A percentile compares a stretch with the other conserved stretches of the same genome.
These are phyloP conservation scores for Arthrobotrys conoides DNA, from an alignment of 2,329 filamentous ascomycete species.

Conservation along the genomic window DNA sequence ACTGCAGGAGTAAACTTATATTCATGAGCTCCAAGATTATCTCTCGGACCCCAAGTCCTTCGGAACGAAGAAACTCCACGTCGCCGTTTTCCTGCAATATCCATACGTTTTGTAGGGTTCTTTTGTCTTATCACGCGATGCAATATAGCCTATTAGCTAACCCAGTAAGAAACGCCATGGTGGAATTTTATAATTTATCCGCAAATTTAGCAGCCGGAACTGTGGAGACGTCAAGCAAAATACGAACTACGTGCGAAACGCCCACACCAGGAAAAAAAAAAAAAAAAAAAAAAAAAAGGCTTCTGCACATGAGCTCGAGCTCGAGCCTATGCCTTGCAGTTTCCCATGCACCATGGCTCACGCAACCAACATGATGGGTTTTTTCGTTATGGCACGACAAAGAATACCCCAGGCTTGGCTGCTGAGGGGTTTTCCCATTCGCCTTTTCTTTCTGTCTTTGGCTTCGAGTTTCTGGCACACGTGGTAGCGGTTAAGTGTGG, in stretches of 20 bases:
- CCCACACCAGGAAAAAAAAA: slow-evolving; percentile 11
- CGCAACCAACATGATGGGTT: slow-evolving; percentile 23
- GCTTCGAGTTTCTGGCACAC: slow-evolving; percentile 33
- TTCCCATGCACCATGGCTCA: slow-evolving; percentile 30
- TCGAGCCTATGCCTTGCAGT: slow-evolving; percentile 40
- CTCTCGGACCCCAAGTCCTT: not conserved
- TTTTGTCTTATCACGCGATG: slow-evolving; percentile 41
- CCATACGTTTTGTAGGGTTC: slow-evolving; percentile 1
- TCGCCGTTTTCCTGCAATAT: slow-evolving; percentile 22
- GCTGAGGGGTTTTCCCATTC: slow-evolving; percentile 54
- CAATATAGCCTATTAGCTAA: slow-evolving; percentile 54
- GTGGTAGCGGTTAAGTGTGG: slow-evolving; percentile 44
- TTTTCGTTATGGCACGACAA: not conserved
- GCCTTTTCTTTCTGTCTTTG: slow-evolving; percentile 23
- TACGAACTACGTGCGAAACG: slow-evolving; percentile 18
- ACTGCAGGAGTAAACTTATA: slow-evolving; percentile 6
- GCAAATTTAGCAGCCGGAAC: slow-evolving; percentile 54
- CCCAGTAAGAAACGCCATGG: slow-evolving; percentile 26
- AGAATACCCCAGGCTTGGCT: slow-evolving; percentile 10
- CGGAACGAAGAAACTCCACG: slow-evolving; percentile 27
- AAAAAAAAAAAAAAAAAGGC: slow-evolving; percentile 6
- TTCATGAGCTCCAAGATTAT: slow-evolving; percentile 15
- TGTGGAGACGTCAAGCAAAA: slow-evolving; percentile 26
- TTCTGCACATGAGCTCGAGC: slow-evolving; percentile 28
- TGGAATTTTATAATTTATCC: slow-evolving; percentile 47